Percentiles rank a stretch among this genome's conserved stretches.
Evolutionary conservation across 257 asterid genomes (phyloP).

Genomic region (Nemophila menziesii): DNA sequence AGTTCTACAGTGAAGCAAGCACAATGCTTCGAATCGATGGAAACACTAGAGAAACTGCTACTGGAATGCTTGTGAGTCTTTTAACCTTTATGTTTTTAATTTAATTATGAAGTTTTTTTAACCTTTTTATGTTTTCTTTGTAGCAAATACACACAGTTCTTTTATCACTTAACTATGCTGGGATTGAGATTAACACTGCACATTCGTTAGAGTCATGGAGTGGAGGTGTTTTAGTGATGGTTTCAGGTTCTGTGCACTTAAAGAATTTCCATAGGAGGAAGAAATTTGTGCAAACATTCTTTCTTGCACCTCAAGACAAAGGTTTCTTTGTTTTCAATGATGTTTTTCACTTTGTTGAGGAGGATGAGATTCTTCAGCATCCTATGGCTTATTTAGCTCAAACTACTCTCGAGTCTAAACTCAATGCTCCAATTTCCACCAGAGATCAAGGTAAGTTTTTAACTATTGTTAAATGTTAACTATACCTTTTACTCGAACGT

Average conservation of each 20-base stretch:
- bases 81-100: neutral
- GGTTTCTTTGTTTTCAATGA: slow-evolving; percentile 86
- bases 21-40: slow-evolving; percentile 90
- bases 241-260: slow-evolving; percentile 57
- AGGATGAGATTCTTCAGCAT: slow-evolving; percentile 57
- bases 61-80: slow-evolving; percentile 63
- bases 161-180: slow-evolving; percentile 60
- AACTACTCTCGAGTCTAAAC: slow-evolving; percentile 45
- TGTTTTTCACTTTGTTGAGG: slow-evolving; percentile 75
- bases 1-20: slow-evolving; percentile 83
- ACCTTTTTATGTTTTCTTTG: slow-evolving; percentile 15
- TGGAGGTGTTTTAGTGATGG: slow-evolving; percentile 89
- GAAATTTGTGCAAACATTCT: slow-evolving; percentile 82
- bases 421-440: slow-evolving; percentile 38
- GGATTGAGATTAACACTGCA: slow-evolving; percentile 78
- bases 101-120: neutral
- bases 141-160: slow-evolving; percentile 86
- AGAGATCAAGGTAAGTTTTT: slow-evolving; percentile 56
- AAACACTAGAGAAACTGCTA: slow-evolving; percentile 60
- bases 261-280: slow-evolving; percentile 55
- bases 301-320: slow-evolving; percentile 93
- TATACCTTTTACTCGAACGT: slow-evolving; percentile 22
- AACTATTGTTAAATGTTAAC: slow-evolving; percentile 11
- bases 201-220: slow-evolving; percentile 94
- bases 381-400: slow-evolving; percentile 58